Base-by-base conservation (phyloP, 2,329 filamentous ascomycete species). In the Aspergillus phoenicis region DNA sequence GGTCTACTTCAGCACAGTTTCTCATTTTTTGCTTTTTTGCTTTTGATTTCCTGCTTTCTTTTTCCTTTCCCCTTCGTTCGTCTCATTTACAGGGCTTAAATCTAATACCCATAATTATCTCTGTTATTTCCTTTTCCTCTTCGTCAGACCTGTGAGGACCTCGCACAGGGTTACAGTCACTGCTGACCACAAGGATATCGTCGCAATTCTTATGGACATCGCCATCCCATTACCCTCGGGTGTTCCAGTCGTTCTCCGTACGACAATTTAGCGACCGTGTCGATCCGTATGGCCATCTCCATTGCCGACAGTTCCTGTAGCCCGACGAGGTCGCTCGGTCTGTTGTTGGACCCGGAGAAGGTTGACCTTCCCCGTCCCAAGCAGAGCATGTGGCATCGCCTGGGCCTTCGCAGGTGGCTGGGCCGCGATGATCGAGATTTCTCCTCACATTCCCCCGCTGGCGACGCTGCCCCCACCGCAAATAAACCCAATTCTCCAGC, bases 331-430 rank as follows among this genome's bases (percentile, higher is more conserved):
- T 71, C 67, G 49, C 62, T 74, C 68, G 71, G 71, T 66, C 67
- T 75, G 59, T 68, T 73, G 62, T 63, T 71, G 65, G 74, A 76
- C 65, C 66, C 66, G 48, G 74, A 76, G 62, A 74, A 73, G 65
- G 65, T 57, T 55, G 60, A 71, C 60, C 59, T 38, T n/a, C 68
- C 70, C 57, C 70, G 68, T 60, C 71, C 70, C 56, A 78, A 78
- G 64, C 73, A 75, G 70, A 79, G 78, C 66, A 79, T 81, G 74
- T 80, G 78, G 77, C 78, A 80, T 69, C 75, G 77, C 63, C 67
- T 81, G 55, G 75, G 74, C 33, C 69, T 79, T 52, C 73, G 75
- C 66, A 70, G 72, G 74, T 79, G 75, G 77, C 73, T 78, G 68
- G 75, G 73, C 59, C 77, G 75, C 58, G 78, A 80, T 56, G 73